A percentile compares a stretch with the other conserved stretches of the same genome.
phyloP scores from a whole-genome alignment of 2,329 filamentous ascomycete species.

The Pyricularia sp. region DNA sequence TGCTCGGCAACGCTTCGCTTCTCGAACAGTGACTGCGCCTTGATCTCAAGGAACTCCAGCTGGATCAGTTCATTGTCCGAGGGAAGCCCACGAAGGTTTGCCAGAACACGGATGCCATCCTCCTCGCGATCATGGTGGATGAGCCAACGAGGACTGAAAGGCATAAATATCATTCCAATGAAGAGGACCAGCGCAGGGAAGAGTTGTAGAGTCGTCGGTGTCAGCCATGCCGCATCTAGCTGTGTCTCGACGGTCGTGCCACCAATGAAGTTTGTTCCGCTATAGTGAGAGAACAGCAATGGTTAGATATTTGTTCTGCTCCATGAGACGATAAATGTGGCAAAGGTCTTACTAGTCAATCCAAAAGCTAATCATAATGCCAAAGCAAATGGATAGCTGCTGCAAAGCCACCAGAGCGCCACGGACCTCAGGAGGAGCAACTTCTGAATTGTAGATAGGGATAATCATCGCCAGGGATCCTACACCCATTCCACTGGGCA shows the following conservation, averaged over 20 bases:
- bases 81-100: slow-evolving; percentile 52
- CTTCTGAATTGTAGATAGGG: slow-evolving; percentile 36
- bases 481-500: slow-evolving; percentile 50
- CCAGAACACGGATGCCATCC: slow-evolving; percentile 55
- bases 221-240: slow-evolving; percentile 61
- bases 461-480: slow-evolving; percentile 58
- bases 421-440: slow-evolving; percentile 37
- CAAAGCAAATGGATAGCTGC: slow-evolving; percentile 48
- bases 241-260: slow-evolving; percentile 39
- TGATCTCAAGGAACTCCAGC: slow-evolving; percentile 76
- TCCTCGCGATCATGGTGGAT: slow-evolving; percentile 59
- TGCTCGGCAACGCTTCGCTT: slow-evolving; percentile 58
- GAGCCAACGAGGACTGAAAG: slow-evolving; percentile 69
- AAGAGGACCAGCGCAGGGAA: slow-evolving; percentile 57
- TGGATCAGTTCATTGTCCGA: slow-evolving; percentile 59
- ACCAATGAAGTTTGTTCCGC: slow-evolving; percentile 57
- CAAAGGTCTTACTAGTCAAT: slow-evolving; percentile 38
- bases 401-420: slow-evolving; percentile 36
- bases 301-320: slow-evolving; percentile 19
- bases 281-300: slow-evolving; percentile 7
- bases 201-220: slow-evolving; percentile 64
- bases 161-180: slow-evolving; percentile 69
- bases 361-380: slow-evolving; percentile 58
- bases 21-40: slow-evolving; percentile 69
- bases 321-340: background rate